phyloP scores from a whole-genome alignment of 1,284 basidiomycete genomes.

The Phellopilus nigrolimitatus region DNA sequence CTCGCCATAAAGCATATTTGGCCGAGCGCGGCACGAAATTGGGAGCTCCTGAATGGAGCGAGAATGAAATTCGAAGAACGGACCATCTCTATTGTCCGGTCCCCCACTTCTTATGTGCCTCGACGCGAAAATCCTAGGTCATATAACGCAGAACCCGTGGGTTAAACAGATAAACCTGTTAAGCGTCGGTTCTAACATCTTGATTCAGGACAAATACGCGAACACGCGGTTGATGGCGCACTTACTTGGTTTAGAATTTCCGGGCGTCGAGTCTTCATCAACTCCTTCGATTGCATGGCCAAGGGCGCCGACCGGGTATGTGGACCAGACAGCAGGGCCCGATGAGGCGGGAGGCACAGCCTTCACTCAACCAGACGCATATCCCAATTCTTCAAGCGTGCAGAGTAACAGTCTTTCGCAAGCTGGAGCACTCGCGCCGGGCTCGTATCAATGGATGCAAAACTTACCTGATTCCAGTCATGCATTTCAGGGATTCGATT shows the following conservation, averaged over 20 bases:
- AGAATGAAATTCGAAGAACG: slow-evolving; percentile 50
- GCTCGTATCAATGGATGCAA: slow-evolving; percentile 1
- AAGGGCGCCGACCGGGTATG: background rate
- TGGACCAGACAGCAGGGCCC: background rate
- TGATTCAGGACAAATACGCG: slow-evolving; percentile 5
- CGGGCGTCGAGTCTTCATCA: background rate
- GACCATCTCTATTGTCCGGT: slow-evolving; percentile 21
- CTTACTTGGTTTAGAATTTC: slow-evolving; percentile 16
- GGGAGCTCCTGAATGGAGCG: slow-evolving; percentile 66
- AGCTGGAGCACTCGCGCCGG: background rate
- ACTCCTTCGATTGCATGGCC: background rate
- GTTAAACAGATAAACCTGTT: background rate
- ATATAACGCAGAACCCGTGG: background rate
- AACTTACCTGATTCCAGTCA: background rate
- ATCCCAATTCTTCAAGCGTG: background rate
- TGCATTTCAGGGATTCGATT: slow-evolving; percentile 17
- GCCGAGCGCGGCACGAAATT: slow-evolving; percentile 70
- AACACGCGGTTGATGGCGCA: slow-evolving; percentile 14
- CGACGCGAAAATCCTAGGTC: background rate
- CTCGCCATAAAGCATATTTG: slow-evolving; percentile 54
- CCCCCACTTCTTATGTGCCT: background rate
- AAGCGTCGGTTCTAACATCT: background rate
- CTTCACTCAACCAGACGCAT: slow-evolving; percentile 1
- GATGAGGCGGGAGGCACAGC: background rate
- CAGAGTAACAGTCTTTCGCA: background rate